These are phyloP conservation scores for Penicillium paxilli DNA, from an alignment of 495 filamentous ascomycete genomes.

Conservation along the genomic window DNA sequence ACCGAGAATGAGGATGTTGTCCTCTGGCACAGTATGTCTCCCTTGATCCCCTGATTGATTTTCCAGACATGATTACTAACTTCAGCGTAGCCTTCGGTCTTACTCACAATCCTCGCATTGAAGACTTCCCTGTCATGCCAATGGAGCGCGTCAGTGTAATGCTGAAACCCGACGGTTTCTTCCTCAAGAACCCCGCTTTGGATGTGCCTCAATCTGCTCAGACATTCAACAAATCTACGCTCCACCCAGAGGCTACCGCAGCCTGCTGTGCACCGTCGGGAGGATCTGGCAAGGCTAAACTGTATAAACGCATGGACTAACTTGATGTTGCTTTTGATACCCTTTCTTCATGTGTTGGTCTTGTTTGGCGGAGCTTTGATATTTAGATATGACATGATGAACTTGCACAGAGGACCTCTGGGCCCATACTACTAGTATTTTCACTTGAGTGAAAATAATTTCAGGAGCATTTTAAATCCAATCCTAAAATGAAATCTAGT, in stretches of 20 bases:
- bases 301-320: slow-evolving; percentile 40
- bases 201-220: slow-evolving; percentile 63
- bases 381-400: slow-evolving; percentile 4
- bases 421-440: not conserved
- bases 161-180: slow-evolving; percentile 76
- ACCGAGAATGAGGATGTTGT: slow-evolving; percentile 56
- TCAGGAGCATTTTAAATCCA: too few species aligned
- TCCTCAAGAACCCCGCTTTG: slow-evolving; percentile 69
- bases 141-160: slow-evolving; percentile 59
- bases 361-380: not conserved
- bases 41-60: not conserved
- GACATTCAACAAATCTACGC: slow-evolving; percentile 41
- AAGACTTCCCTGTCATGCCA: slow-evolving; percentile 69
- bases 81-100: slow-evolving; percentile 52
- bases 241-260: slow-evolving; percentile 24
- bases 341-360: not conserved
- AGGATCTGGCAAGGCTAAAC: slow-evolving; percentile 30
- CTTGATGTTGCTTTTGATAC: slow-evolving; percentile 2
- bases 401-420: not conserved
- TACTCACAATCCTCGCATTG: slow-evolving; percentile 59
- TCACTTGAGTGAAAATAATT: too few species aligned
- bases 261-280: slow-evolving; percentile 26
- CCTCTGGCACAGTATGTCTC: slow-evolving; percentile 52
- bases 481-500: too few species aligned
- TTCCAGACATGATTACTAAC: not conserved